Evolutionary conservation across 139 green algal species (phyloP).

Genomic region (Chlorella vulgaris): DNA sequence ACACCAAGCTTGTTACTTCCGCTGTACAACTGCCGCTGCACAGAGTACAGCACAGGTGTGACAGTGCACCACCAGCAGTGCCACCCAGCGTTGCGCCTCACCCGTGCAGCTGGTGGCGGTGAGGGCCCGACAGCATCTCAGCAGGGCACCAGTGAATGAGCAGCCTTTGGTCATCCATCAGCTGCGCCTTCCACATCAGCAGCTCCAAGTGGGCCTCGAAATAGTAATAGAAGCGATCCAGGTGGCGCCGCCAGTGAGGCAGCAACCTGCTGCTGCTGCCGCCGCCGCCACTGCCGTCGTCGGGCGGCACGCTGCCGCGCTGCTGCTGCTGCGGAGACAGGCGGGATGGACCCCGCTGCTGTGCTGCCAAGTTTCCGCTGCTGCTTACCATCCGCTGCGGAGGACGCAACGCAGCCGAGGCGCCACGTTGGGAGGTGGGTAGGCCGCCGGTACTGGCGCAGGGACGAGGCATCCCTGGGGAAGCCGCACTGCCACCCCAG

Average conservation of each 20-base stretch:
- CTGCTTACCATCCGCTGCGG: neutral
- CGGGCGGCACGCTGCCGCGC: neutral
- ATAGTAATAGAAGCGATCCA: conserved; percentile 36
- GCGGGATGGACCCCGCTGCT: too few relatives aligned
- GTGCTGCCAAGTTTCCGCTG: neutral
- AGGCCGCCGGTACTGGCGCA: conserved; percentile 20
- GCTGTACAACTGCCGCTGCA: neutral
- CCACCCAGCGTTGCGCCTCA: neutral
- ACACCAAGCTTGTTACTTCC: too few relatives aligned
- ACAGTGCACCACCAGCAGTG: neutral
- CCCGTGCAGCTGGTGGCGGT: conserved; percentile 5
- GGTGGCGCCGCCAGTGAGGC: conserved; percentile 13
- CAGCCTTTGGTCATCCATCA: conserved; percentile 28
- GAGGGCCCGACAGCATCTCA: conserved; percentile 22
- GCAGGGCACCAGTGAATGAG: conserved; percentile 10
- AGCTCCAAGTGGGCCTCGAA: conserved; percentile 28
- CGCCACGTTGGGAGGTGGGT: neutral
- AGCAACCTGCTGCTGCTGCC: too few relatives aligned
- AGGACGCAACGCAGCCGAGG: neutral
- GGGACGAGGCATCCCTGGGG: neutral
- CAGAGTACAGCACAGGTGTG: neutral
- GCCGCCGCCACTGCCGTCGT: neutral
- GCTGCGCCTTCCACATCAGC: conserved; percentile 39
- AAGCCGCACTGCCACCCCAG: neutral
- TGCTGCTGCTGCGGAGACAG: too few relatives aligned